phyloP scores from a whole-genome alignment of 164 flowering plant species.

The Chloranthus sessilifolius region DNA sequence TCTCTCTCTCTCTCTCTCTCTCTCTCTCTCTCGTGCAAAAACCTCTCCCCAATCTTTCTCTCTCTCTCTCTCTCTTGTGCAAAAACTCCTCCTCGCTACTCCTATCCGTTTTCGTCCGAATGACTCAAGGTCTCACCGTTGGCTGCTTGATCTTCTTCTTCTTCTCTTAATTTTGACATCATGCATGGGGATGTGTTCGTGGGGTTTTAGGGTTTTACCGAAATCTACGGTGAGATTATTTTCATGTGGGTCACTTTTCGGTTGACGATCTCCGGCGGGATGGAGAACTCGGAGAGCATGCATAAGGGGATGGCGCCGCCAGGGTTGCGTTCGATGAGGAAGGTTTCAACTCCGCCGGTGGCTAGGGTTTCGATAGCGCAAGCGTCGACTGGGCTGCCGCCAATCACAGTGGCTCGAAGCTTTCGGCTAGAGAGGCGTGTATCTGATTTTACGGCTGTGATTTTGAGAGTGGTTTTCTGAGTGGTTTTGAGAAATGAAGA shows the following conservation, averaged over 20 bases:
- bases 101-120: too few species aligned
- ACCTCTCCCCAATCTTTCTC: too few species aligned
- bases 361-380: constrained; percentile 74
- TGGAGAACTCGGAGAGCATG: constrained; percentile 78
- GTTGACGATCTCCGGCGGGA: constrained; percentile 62
- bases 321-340: constrained; percentile 65
- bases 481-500: too few species aligned
- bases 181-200: constrained; percentile 75
- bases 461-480: too few species aligned
- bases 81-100: too few species aligned
- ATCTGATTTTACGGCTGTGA: constrained; percentile 5
- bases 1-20: too few species aligned
- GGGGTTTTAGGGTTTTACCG: constrained; percentile 52
- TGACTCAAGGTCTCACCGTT: too few species aligned
- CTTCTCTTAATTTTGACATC: too few species aligned
- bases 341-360: constrained; percentile 65
- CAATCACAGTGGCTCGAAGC: constrained; percentile 71
- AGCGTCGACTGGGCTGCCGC: constrained; percentile 90
- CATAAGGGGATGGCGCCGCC: constrained; percentile 66
- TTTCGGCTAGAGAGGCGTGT: constrained; percentile 31
- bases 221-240: constrained; percentile 70
- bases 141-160: too few species aligned
- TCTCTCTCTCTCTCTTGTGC: too few species aligned
- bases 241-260: constrained; percentile 64
- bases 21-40: too few species aligned